Evolutionary conservation across 192 early-diverging fungal genomes (phyloP).

Genomic region (Coemansia sp.): DNA sequence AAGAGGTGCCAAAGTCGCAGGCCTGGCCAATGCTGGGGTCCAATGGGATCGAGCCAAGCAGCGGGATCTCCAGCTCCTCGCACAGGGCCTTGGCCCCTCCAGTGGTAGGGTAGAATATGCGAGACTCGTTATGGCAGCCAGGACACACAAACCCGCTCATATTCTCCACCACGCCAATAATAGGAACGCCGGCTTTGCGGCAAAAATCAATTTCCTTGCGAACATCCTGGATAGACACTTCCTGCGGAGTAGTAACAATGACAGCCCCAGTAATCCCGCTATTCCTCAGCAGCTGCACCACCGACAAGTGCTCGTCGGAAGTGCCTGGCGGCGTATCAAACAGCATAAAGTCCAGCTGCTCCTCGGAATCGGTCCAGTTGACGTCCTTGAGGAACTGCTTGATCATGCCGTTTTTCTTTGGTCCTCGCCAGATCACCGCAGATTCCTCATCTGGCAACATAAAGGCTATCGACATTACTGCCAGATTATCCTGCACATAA

Average conservation of each 20-base stretch:
- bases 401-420: conserved; percentile 88
- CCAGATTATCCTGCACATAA: conserved; percentile 74
- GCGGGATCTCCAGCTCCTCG: conserved; percentile 59
- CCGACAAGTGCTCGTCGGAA: conserved; percentile 92
- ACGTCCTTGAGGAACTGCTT: conserved; percentile 97
- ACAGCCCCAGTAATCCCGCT: conserved; percentile 84
- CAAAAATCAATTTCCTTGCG: conserved; percentile 97
- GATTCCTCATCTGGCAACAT: conserved; percentile 83
- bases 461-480: conserved; percentile 92
- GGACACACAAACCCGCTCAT: conserved; percentile 98
- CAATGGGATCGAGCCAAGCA: conserved; percentile 72
- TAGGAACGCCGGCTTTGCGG: conserved; percentile 68
- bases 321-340: conserved; percentile 98
- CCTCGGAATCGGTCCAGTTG: conserved; percentile 64
- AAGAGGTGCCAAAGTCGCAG: conserved; percentile 87
- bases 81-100: conserved; percentile 70
- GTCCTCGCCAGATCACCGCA: conserved; percentile 94
- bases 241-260: conserved; percentile 93
- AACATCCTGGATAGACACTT: conserved; percentile 83
- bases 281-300: conserved; percentile 73
- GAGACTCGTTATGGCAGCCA: conserved; percentile 70
- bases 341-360: conserved; percentile 79
- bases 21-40: conserved; percentile 76
- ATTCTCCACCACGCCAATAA: conserved; percentile 95
- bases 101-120: conserved; percentile 74